Evolutionary conservation across 371 early-diverging fungal genomes (phyloP).

Genomic region (Mucor plumbeus): DNA sequence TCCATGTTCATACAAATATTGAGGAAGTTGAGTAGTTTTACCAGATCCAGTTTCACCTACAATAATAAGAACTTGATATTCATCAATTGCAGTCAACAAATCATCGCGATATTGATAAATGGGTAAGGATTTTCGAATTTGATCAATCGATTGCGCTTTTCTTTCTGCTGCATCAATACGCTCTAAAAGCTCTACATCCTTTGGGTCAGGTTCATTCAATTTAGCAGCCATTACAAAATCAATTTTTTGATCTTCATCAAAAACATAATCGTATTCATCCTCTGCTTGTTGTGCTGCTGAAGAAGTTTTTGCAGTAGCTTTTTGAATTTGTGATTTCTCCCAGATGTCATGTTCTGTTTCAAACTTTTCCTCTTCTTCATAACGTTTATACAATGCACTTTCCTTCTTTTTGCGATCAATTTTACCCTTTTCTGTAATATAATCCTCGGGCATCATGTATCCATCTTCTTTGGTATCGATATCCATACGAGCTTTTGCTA

Average conservation of each 20-base stretch:
- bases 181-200: constrained; percentile 64
- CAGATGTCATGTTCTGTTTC: constrained; percentile 94
- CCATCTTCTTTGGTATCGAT: constrained; percentile 82
- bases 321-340: constrained; percentile 87
- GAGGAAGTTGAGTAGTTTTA: constrained; percentile 99
- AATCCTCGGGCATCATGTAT: constrained; percentile 94
- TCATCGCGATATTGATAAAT: constrained; percentile 85
- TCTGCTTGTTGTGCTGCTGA: constrained; percentile 53
- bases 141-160: constrained; percentile 79
- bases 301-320: constrained; percentile 56
- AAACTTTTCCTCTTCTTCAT: constrained; percentile 82
- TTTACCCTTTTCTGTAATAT: constrained; percentile 93
- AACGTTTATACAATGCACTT: constrained; percentile 83
- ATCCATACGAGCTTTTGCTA: constrained; percentile 85
- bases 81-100: constrained; percentile 82
- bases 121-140: constrained; percentile 92
- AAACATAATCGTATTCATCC: constrained; percentile 91
- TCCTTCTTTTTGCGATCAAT: constrained; percentile 93
- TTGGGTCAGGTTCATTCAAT: constrained; percentile 59
- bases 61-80: constrained; percentile 90
- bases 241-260: constrained; percentile 92
- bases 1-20: constrained; percentile 96
- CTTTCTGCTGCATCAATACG: constrained; percentile 72
- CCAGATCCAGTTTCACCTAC: constrained; percentile 99
- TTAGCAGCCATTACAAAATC: constrained; percentile 88